These are phyloP conservation scores for Arthrobotrys musiformis DNA, from an alignment of 2,329 filamentous ascomycete species.

Conservation along the genomic window DNA sequence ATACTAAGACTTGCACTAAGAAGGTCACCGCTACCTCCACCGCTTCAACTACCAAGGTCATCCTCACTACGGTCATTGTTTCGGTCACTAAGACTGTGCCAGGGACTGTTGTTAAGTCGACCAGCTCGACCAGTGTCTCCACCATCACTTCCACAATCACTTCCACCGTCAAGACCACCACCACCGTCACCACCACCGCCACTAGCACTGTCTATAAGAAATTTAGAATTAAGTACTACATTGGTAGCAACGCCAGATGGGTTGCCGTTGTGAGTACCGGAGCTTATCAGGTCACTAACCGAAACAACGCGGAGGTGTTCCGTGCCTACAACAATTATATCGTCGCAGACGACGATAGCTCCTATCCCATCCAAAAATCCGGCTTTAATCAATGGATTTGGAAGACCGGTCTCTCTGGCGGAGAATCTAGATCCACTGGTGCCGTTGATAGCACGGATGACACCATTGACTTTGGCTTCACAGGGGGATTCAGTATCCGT, in stretches of 20 bases:
- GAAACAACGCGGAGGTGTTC: not conserved
- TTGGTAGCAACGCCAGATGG: not conserved
- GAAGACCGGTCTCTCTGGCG: not conserved
- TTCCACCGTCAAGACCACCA: not conserved
- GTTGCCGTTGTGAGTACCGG: not conserved
- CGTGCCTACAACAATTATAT: not conserved
- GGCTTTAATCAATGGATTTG: not conserved
- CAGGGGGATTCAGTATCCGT: not conserved
- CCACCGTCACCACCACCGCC: not conserved
- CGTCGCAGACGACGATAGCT: not conserved
- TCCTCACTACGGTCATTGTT: not conserved
- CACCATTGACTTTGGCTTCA: not conserved
- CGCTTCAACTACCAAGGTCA: not conserved
- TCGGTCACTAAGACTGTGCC: slow-evolving; percentile 17
- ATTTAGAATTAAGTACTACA: slow-evolving; percentile 15
- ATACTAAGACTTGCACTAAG: slow-evolving; percentile 15
- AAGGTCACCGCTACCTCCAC: slow-evolving; percentile 27
- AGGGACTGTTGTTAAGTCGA: not conserved
- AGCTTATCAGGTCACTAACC: not conserved
- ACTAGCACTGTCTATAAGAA: not conserved
- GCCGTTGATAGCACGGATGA: not conserved
- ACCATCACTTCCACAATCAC: slow-evolving; percentile 2
- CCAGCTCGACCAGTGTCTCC: slow-evolving; percentile 4
- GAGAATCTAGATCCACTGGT: not conserved
- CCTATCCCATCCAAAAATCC: not conserved